Conservation (phyloP, 208 protist species). For the Leishmania turanica region DNA sequence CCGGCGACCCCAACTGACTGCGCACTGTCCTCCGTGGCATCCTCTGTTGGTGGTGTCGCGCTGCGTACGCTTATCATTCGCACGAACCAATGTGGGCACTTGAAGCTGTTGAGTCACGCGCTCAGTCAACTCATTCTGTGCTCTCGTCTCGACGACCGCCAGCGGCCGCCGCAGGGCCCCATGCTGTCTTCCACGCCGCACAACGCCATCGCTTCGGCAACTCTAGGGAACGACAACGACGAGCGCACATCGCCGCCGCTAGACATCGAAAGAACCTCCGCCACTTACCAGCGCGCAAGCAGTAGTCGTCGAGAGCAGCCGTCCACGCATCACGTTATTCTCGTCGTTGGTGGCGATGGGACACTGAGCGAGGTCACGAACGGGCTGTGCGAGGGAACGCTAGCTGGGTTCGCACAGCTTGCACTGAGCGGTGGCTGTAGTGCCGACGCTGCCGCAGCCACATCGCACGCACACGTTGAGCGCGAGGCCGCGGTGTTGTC, state of each 20-base stretch:
- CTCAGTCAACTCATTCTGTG: slow-evolving; percentile 24
- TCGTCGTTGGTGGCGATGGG: slow-evolving; percentile 76
- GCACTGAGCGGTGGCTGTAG: background rate
- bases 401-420: slow-evolving; percentile 21
- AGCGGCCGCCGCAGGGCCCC: background rate
- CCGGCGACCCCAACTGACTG: background rate
- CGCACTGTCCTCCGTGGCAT: background rate
- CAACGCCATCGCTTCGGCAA: background rate
- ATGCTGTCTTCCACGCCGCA: background rate
- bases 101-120: slow-evolving; percentile 14
- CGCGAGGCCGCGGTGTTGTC: slow-evolving; percentile 56
- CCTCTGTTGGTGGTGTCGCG: background rate
- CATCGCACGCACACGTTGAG: slow-evolving; percentile 42
- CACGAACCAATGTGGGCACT: slow-evolving; percentile 20
- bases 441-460: background rate
- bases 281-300: background rate
- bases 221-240: background rate
- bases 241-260: background rate
- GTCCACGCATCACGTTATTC: slow-evolving; percentile 41
- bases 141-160: slow-evolving; percentile 2
- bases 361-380: slow-evolving; percentile 83
- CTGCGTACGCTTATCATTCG: slow-evolving; percentile 24
- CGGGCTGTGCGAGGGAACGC: slow-evolving; percentile 62
- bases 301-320: background rate
- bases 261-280: background rate